Conservation (phyloP, 129 eudicot species). For the Logfia minima region DNA sequence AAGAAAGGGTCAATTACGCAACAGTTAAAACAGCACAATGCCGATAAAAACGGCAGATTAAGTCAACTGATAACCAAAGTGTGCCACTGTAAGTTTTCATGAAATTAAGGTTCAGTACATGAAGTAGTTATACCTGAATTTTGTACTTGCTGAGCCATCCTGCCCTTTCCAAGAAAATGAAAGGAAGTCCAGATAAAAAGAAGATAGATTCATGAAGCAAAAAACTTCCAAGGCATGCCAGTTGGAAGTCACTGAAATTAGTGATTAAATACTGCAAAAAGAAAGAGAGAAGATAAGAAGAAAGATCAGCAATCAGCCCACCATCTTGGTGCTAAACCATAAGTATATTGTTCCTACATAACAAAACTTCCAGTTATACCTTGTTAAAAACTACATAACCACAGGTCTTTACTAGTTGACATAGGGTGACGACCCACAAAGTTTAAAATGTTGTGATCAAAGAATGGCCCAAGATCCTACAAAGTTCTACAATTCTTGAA, state of each 20-base stretch:
- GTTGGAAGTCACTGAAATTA: slow-evolving; percentile 84
- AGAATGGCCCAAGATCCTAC: neutral
- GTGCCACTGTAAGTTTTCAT: neutral
- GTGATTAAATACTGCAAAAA: slow-evolving; percentile 79
- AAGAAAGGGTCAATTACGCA: neutral
- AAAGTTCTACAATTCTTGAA: neutral
- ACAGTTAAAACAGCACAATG: neutral
- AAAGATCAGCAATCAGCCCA: slow-evolving; percentile 22
- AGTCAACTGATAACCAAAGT: neutral
- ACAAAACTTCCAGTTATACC: neutral
- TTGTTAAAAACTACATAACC: neutral
- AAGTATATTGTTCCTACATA: slow-evolving; percentile 1
- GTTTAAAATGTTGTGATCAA: neutral
- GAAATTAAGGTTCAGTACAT: neutral
- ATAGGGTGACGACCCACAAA: neutral
- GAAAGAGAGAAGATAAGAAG: neutral
- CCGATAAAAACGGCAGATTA: neutral
- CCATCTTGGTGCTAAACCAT: slow-evolving; percentile 6
- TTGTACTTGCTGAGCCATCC: slow-evolving; percentile 95
- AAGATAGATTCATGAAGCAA: slow-evolving; percentile 85
- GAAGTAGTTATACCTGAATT: slow-evolving; percentile 63
- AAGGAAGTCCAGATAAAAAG: slow-evolving; percentile 92
- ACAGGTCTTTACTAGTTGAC: neutral
- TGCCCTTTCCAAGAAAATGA: slow-evolving; percentile 73
- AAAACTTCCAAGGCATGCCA: slow-evolving; percentile 97